Evolutionary conservation across 352 stramenopile species (phyloP).

Genomic region (Phytophthora ramorum): DNA sequence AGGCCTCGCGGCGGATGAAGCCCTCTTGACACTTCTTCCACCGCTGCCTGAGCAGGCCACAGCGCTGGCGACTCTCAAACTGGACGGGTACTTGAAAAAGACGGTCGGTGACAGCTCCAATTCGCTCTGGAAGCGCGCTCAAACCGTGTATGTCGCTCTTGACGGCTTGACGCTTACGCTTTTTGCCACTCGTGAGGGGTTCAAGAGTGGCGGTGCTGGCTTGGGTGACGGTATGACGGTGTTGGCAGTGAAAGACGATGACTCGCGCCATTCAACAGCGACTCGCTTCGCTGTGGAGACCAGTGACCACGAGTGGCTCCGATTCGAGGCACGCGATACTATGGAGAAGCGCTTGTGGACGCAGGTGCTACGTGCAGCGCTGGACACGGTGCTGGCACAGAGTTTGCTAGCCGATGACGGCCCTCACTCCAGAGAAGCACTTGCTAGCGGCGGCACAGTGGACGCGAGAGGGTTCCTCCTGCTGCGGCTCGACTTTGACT

Average conservation of each 20-base stretch:
- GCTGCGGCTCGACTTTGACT: constrained; percentile 44
- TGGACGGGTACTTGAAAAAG: constrained; percentile 48
- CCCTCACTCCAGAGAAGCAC: neutral
- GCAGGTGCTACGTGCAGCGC: constrained; percentile 53
- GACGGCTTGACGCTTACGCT: constrained; percentile 56
- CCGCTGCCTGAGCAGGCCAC: constrained; percentile 37
- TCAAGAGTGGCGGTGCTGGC: constrained; percentile 45
- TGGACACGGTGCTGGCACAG: constrained; percentile 57
- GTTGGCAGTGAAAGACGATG: constrained; percentile 41
- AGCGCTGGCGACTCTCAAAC: constrained; percentile 43
- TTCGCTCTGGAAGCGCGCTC: constrained; percentile 43
- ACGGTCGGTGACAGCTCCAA: constrained; percentile 29
- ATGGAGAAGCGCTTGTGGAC: constrained; percentile 59
- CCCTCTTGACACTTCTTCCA: constrained; percentile 41
- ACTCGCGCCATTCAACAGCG: constrained; percentile 10
- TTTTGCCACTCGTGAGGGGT: constrained; percentile 65
- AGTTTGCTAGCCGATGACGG: constrained; percentile 52
- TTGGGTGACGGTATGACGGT: constrained; percentile 37
- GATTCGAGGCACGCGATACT: constrained; percentile 45
- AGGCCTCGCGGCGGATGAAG: constrained; percentile 38
- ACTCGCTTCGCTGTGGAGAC: constrained; percentile 62
- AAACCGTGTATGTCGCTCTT: constrained; percentile 56
- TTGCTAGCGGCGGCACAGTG: neutral
- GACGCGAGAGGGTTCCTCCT: constrained; percentile 41
- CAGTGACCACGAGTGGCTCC: constrained; percentile 54